phyloP scores from a whole-genome alignment of 306 rosid species.

The Datisca glomerata region DNA sequence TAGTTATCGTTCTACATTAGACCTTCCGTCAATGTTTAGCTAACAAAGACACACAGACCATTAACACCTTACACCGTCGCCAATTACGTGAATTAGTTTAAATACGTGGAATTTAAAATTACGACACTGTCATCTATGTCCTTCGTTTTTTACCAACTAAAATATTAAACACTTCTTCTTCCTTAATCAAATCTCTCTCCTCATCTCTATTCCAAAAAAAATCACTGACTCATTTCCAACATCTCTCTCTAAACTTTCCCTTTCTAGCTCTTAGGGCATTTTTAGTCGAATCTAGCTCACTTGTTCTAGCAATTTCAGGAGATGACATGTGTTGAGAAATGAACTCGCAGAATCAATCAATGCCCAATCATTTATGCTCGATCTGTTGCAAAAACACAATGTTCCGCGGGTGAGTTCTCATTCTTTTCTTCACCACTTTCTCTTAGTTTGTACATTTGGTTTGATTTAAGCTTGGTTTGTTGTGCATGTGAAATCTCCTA shows the following conservation, averaged over 20 bases:
- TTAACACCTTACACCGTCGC: too few relatives aligned
- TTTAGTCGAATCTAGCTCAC: neutral
- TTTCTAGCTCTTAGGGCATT: neutral
- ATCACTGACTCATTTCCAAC: too few relatives aligned
- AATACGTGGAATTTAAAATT: too few relatives aligned
- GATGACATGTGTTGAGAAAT: neutral
- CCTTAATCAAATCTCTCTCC: too few relatives aligned
- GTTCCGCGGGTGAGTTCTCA: neutral
- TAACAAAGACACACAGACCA: too few relatives aligned
- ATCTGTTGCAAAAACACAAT: neutral
- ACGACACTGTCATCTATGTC: too few relatives aligned
- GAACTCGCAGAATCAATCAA: neutral
- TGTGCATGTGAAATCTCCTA: neutral
- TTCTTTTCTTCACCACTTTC: neutral
- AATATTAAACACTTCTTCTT: too few relatives aligned
- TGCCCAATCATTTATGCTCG: neutral
- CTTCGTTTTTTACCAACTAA: too few relatives aligned
- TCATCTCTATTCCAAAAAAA: too few relatives aligned
- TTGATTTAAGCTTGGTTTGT: neutral
- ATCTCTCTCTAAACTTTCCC: neutral
- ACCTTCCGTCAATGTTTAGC: too few relatives aligned
- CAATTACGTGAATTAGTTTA: too few relatives aligned
- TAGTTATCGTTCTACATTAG: too few relatives aligned
- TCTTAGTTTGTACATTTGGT: neutral
- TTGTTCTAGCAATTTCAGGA: neutral